Evolutionary conservation across 2,329 filamentous ascomycete species (phyloP).

Genomic region (Diaporthe sp.): DNA sequence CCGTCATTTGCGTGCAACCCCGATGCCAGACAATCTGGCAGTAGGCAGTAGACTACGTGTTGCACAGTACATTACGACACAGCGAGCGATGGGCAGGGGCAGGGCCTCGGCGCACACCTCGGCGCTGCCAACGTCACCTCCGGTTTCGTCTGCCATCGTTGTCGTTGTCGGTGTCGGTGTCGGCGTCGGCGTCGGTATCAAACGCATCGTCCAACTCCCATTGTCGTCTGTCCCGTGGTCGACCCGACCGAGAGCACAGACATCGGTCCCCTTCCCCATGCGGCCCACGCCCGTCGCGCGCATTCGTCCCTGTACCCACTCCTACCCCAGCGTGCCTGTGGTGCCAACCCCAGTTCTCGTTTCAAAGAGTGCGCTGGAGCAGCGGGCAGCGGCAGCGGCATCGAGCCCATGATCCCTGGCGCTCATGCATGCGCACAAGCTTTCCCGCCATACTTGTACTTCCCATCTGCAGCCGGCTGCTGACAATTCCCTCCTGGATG

Average conservation of each 20-base stretch:
- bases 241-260: conserved; percentile 16
- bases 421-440: conserved; percentile 20
- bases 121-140: background rate
- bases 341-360: conserved; percentile 17
- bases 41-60: background rate
- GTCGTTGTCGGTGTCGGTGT: background rate
- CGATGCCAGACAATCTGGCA: background rate
- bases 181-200: background rate
- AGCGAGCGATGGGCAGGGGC: background rate
- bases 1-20: conserved; percentile 4
- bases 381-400: background rate
- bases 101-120: too few relatives aligned
- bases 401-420: conserved; percentile 24
- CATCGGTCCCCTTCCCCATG: conserved; percentile 2
- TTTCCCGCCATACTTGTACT: conserved; percentile 17
- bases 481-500: conserved; percentile 18
- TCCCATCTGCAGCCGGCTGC: conserved; percentile 14
- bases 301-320: conserved; percentile 20
- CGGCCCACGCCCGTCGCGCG: conserved; percentile 13
- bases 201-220: background rate
- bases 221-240: background rate
- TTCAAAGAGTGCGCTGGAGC: conserved; percentile 6
- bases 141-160: background rate
- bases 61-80: background rate
- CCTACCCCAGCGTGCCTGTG: conserved; percentile 20